Percentiles rank a stretch among this genome's conserved stretches.
phyloP scores from a whole-genome alignment of 1,284 basidiomycete species.

The Crucibulum parvulum region DNA sequence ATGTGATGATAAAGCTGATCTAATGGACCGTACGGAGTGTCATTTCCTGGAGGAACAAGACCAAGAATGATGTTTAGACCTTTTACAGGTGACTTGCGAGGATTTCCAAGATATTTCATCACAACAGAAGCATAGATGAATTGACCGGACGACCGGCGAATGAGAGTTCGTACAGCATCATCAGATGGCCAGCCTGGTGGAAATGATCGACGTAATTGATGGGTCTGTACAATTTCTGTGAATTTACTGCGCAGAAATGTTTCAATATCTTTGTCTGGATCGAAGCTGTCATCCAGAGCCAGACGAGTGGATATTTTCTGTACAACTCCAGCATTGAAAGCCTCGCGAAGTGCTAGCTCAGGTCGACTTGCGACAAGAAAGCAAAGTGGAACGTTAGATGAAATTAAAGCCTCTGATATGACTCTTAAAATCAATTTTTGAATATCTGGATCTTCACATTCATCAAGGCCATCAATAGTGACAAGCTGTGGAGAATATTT shows the following conservation, averaged over 20 bases:
- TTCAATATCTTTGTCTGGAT: slow-evolving; percentile 7
- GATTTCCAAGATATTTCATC: slow-evolving; percentile 8
- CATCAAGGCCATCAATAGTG: slow-evolving; percentile 10
- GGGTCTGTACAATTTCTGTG: slow-evolving; percentile 1
- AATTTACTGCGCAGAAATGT: slow-evolving; percentile 6
- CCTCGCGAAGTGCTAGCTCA: slow-evolving; percentile 3
- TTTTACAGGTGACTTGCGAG: background rate
- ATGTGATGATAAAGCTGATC: slow-evolving; percentile 8
- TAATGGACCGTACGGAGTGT: slow-evolving; percentile 4
- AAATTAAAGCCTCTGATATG: background rate
- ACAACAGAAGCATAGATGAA: slow-evolving; percentile 16
- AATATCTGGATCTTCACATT: slow-evolving; percentile 3
- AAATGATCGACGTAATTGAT: slow-evolving; percentile 1
- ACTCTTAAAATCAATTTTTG: slow-evolving; percentile 4
- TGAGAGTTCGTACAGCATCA: background rate
- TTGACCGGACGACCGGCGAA: slow-evolving; percentile 11
- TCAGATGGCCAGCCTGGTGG: slow-evolving; percentile 4
- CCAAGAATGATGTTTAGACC: slow-evolving; percentile 1
- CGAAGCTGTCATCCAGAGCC: slow-evolving; percentile 2
- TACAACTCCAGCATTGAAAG: background rate
- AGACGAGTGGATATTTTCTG: background rate
- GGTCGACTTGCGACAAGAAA: slow-evolving; percentile 12
- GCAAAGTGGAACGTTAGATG: background rate
- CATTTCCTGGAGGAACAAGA: background rate
- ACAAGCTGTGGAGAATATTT: background rate